Percentiles rank a stretch among this genome's conserved stretches.
Conservation (phyloP, 805 yeast genomes). For the Jamesozyma piceae region DNA sequence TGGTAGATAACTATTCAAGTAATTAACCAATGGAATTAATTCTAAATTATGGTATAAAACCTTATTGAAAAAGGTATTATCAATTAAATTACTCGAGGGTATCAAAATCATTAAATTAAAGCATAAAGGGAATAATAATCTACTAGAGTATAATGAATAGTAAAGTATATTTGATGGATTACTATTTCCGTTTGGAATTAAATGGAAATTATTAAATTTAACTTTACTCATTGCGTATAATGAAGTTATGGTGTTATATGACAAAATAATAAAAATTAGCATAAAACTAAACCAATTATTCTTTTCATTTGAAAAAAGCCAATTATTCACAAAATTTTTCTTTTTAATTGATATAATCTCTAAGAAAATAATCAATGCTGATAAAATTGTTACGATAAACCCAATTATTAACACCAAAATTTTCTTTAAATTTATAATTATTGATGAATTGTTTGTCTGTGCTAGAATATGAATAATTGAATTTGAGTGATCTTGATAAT, state of each 20-base stretch:
- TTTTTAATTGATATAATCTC: slow-evolving; percentile 23
- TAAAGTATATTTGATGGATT: slow-evolving; percentile 28
- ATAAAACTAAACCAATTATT: slow-evolving; percentile 16
- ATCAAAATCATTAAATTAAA: slow-evolving; percentile 27
- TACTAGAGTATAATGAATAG: slow-evolving; percentile 27
- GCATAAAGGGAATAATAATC: slow-evolving; percentile 28
- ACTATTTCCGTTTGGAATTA: slow-evolving; percentile 27
- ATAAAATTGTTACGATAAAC: slow-evolving; percentile 9
- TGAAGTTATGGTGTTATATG: slow-evolving; percentile 23
- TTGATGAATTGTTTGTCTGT: slow-evolving; percentile 13
- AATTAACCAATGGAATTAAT: slow-evolving; percentile 23
- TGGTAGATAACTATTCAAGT: slow-evolving; percentile 24
- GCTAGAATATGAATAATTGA: slow-evolving; percentile 23
- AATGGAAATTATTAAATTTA: slow-evolving; percentile 27
- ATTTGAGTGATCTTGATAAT: slow-evolving; percentile 21
- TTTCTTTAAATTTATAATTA: slow-evolving; percentile 6
- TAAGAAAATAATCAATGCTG: slow-evolving; percentile 14
- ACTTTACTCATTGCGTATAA: slow-evolving; percentile 28
- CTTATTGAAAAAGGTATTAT: slow-evolving; percentile 18
- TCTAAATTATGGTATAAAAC: slow-evolving; percentile 22
- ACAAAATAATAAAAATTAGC: slow-evolving; percentile 17
- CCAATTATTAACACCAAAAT: slow-evolving; percentile 9
- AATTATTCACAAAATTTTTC: slow-evolving; percentile 14
- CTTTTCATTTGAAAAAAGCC: slow-evolving; percentile 13
- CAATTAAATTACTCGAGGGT: slow-evolving; percentile 6